Conservation (phyloP, 2,329 filamentous ascomycete species). For the Neofusicoccum cordaticola region DNA sequence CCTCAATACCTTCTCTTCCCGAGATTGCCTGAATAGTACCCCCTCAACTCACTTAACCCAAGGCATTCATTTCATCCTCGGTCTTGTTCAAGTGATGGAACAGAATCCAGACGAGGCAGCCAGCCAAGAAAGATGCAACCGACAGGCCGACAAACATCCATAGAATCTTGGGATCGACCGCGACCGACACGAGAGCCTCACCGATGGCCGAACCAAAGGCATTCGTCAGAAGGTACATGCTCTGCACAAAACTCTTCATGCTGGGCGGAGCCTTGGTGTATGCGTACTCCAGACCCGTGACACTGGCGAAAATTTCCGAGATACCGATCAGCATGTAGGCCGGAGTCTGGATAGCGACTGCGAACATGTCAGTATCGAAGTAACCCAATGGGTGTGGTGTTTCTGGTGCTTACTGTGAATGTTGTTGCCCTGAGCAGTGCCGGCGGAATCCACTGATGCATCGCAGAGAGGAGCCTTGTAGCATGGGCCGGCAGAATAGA, state of each 20-base stretch:
- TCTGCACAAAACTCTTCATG: slow-evolving; percentile 49
- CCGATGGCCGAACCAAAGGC: slow-evolving; percentile 61
- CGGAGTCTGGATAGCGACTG: slow-evolving; percentile 43
- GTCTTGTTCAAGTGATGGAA: slow-evolving; percentile 38
- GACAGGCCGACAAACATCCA: slow-evolving; percentile 55
- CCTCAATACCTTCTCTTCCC: too few relatives aligned
- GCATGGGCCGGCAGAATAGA: slow-evolving; percentile 48
- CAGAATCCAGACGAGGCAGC: slow-evolving; percentile 35
- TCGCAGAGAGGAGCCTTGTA: slow-evolving; percentile 42
- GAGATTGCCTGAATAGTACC: too few relatives aligned
- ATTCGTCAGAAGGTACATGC: slow-evolving; percentile 60
- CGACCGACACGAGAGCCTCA: slow-evolving; percentile 60
- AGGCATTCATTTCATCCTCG: slow-evolving; percentile 37
- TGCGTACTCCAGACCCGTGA: slow-evolving; percentile 48
- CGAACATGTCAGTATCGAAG: background rate
- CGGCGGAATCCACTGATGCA: slow-evolving; percentile 27
- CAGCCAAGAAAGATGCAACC: slow-evolving; percentile 29
- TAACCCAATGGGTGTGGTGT: too few relatives aligned
- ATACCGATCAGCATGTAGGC: slow-evolving; percentile 49
- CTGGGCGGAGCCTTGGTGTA: slow-evolving; percentile 48
- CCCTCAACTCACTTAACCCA: slow-evolving; percentile 22
- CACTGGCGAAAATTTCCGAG: slow-evolving; percentile 47
- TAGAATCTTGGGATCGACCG: slow-evolving; percentile 62
- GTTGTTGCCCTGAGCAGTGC: slow-evolving; percentile 33
- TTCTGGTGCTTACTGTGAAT: slow-evolving; percentile 33